Evolutionary conservation across 1,284 basidiomycete species (phyloP), one percentile per base, ranked within the genome.

Genomic region (Butyriboletus regius): DNA sequence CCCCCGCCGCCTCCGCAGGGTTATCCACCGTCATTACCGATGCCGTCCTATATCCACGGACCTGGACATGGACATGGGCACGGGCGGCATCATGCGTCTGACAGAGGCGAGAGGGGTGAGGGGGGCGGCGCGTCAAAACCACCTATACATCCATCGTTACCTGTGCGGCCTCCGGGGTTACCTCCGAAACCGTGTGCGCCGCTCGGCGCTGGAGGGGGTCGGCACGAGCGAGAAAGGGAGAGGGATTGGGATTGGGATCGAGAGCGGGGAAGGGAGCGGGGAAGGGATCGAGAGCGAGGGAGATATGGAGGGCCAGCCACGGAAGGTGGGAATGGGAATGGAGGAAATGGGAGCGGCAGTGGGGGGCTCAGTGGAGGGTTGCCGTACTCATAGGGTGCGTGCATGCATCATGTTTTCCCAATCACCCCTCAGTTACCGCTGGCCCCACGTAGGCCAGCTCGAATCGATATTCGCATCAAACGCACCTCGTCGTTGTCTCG

Each of bases 281-380:
- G 52, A 29, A 60, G 39, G 37, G 60, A 58, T 0, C 50, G 57
- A 17, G 60, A 60, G 5, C 49, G 56, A 24, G 50, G 53, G 7
- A 49, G 49, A 31, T 35, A 49, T 43, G 62, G 50, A 34, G 53
- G 49, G 15, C 28, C 50, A 15, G 5, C 18, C 3, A 12, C 33
- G 8, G 60, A 42, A 17, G 48, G 36, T 5, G 52, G 40, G 18
- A 42, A 50, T n/a, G 49, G 17, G 3, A 43, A 24, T 1, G 57
- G 55, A 15, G 56, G 38, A 15, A 53, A 32, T n/a, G 59, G 42
- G n/a, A 33, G 35, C 4, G 49, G 53, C 5, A 42, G 29, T 22
- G 54, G 51, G 15, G 61, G 59, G 28, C 54, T 62, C 44, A 59
- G 49, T 32, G 61, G 51, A 7, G 60, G 57, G 13, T 50, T 61